These are phyloP conservation scores for Apophysomyces elegans DNA, from an alignment of 371 early-diverging fungal genomes.

Conservation along the genomic window DNA sequence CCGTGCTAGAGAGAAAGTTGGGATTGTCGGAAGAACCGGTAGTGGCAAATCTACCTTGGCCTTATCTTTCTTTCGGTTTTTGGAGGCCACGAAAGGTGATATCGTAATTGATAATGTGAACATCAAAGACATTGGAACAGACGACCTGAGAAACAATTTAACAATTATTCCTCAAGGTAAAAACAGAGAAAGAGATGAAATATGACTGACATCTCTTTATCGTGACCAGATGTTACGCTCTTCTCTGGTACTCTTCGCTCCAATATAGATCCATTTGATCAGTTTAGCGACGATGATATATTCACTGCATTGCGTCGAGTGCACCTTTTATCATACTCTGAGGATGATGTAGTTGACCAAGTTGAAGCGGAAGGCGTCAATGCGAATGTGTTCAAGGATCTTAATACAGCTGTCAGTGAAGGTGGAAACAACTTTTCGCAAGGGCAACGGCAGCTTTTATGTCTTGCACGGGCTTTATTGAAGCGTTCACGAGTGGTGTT, in stretches of 20 bases:
- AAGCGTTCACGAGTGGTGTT: conserved; percentile 42
- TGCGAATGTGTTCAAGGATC: conserved; percentile 52
- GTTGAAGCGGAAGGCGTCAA: conserved; percentile 37
- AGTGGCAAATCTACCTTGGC: conserved; percentile 81
- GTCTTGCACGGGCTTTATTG: conserved; percentile 80
- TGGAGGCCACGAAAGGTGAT: conserved; percentile 68
- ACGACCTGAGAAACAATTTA: conserved; percentile 71
- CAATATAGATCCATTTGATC: conserved; percentile 73
- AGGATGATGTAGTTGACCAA: conserved; percentile 19
- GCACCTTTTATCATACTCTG: conserved; percentile 47
- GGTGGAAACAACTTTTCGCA: conserved; percentile 81
- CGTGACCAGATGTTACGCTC: conserved; percentile 56
- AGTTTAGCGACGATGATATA: conserved; percentile 64
- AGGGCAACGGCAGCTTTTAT: conserved; percentile 87
- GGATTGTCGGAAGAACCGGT: conserved; percentile 74
- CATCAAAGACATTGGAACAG: conserved; percentile 70
- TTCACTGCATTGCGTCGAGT: conserved; percentile 68
- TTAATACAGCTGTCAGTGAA: conserved; percentile 53
- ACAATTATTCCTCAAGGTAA: conserved; percentile 76
- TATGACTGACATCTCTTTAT: not conserved
- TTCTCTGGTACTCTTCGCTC: conserved; percentile 69
- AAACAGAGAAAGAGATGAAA: not conserved
- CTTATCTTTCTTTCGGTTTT: conserved; percentile 75
- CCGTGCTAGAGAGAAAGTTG: conserved; percentile 59
- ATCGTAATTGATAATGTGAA: conserved; percentile 79